Percentiles rank a stretch among this genome's conserved stretches.
Conservation (phyloP, 768 basidiomycete species). For the Serendipita sp. region DNA sequence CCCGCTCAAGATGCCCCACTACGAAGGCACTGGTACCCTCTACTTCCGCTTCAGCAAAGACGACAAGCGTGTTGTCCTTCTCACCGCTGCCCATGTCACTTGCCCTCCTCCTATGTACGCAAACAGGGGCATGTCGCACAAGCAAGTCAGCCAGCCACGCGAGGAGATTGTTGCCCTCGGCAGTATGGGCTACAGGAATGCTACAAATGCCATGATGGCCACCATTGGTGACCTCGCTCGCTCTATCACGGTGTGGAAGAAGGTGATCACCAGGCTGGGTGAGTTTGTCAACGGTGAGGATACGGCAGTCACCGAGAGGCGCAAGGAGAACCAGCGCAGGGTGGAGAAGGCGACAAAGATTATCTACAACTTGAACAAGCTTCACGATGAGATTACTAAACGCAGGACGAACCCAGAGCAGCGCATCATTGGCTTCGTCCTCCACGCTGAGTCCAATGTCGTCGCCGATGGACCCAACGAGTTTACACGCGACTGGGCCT, state of each 20-base stretch:
- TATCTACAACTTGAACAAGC: constrained; percentile 16
- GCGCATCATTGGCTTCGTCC: constrained; percentile 23
- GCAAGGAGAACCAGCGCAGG: constrained; percentile 15
- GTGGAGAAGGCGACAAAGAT: constrained; percentile 14
- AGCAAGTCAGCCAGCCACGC: constrained; percentile 15
- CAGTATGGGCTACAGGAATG: constrained; percentile 15
- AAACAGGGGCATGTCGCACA: constrained; percentile 16
- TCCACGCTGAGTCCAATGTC: constrained; percentile 20
- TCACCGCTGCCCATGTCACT: constrained; percentile 25
- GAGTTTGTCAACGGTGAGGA: constrained; percentile 14
- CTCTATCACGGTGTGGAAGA: constrained; percentile 17
- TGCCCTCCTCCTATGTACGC: constrained; percentile 18
- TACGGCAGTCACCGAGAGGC: constrained; percentile 12
- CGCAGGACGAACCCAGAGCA: constrained; percentile 12
- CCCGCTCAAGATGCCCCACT: constrained; percentile 18
- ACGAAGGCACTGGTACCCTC: constrained; percentile 25
- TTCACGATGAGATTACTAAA: constrained; percentile 21
- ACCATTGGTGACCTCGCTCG: constrained; percentile 13
- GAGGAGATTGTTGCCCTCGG: constrained; percentile 24
- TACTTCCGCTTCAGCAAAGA: constrained; percentile 20
- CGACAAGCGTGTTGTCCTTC: constrained; percentile 17
- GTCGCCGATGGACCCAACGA: constrained; percentile 16
- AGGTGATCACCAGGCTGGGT: constrained; percentile 14
- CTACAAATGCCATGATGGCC: constrained; percentile 19
- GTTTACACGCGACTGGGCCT: constrained; percentile 24